phyloP scores from a whole-genome alignment of 345 rosid genomes.

The Turnera subulata region DNA sequence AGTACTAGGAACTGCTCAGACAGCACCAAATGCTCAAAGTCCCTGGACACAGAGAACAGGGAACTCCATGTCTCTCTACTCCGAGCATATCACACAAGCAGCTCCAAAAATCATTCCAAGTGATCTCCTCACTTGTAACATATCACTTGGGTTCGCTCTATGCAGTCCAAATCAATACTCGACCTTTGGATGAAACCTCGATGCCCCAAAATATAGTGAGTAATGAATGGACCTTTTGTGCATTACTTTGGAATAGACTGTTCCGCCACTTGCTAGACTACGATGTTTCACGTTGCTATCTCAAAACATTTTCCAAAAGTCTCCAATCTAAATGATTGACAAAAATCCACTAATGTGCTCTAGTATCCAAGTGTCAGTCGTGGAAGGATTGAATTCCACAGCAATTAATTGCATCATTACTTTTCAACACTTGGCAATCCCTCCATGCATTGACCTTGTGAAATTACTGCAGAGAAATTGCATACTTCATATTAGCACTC shows the following conservation, averaged over 20 bases:
- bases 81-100: no score
- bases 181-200: no score
- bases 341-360: conserved; percentile 22
- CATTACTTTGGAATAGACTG: conserved; percentile 3
- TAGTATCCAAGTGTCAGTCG: conserved; percentile 28
- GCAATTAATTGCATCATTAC: conserved; percentile 34
- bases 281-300: conserved; percentile 16
- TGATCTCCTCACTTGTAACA: not conserved
- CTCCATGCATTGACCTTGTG: conserved; percentile 34
- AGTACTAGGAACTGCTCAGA: no score
- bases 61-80: no score
- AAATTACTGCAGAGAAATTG: conserved; percentile 39
- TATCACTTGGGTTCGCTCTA: no score
- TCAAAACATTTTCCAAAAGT: conserved; percentile 17
- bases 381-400: no score
- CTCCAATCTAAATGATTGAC: conserved; percentile 22
- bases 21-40: no score
- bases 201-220: no score
- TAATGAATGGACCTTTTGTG: no score
- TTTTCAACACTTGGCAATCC: conserved; percentile 30
- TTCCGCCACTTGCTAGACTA: conserved; percentile 3
- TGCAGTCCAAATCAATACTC: not conserved
- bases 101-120: no score
- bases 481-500: conserved; percentile 38
- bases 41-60: no score